Evolutionary conservation across 768 basidiomycete genomes (phyloP).

Genomic region (Phanerochaete carnosa): DNA sequence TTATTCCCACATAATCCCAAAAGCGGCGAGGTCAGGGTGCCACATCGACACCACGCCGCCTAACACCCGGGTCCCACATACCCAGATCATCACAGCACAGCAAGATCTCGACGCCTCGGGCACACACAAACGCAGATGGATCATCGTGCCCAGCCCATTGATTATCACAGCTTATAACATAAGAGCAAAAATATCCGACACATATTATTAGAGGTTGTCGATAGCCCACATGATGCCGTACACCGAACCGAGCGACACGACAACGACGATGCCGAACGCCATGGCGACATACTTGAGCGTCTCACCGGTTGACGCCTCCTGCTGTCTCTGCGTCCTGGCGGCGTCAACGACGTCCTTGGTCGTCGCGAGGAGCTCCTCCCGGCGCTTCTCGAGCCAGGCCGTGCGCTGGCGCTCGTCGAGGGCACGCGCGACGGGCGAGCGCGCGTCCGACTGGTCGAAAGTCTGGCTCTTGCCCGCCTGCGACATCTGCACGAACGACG

Average conservation of each 20-base stretch:
- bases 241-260: constrained; percentile 13
- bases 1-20: background rate
- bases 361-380: constrained; percentile 4
- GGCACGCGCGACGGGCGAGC: constrained; percentile 45
- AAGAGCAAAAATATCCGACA: background rate
- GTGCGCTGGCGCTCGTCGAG: constrained; percentile 40
- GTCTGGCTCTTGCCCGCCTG: constrained; percentile 10
- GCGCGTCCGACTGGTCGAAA: constrained; percentile 52
- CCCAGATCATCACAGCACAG: background rate
- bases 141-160: background rate
- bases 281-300: constrained; percentile 16
- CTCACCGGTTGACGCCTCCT: constrained; percentile 7
- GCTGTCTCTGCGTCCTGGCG: background rate
- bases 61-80: background rate
- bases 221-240: constrained; percentile 15
- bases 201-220: background rate
- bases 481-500: constrained; percentile 70
- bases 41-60: background rate
- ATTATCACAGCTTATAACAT: constrained; percentile 1
- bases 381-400: constrained; percentile 23
- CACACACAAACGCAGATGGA: background rate
- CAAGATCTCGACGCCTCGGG: background rate
- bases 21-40: background rate
- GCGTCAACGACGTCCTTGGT: background rate
- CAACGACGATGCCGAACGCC: constrained; percentile 16